Base-by-base conservation (phyloP, 768 basidiomycete genomes). In the Phallus indusiatus region DNA sequence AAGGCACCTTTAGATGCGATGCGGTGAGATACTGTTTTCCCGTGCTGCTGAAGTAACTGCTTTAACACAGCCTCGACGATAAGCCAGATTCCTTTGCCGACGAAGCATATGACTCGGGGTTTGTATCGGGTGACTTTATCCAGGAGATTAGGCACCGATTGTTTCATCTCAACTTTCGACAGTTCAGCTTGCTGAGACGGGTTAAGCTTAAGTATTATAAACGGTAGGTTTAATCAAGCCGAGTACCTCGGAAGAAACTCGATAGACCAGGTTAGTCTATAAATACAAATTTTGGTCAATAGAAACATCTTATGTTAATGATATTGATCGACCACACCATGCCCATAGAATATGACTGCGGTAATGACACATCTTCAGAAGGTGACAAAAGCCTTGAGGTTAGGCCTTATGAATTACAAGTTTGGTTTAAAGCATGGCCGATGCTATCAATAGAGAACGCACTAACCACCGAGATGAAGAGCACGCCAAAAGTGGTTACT, bases 401-500 rank as follows among this genome's bases (percentile, higher is more conserved):
- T 37, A 90, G 72, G 4, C 83, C 87, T 87, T 35, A 18, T 10
- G 21, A 16, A 12, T n/a, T 42, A 4, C n/a, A 20, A 56, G 1
- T 47, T 47, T 47, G 6, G 22, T 14, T 28, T 4, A 35, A 22
- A 28, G 7, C 28, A 28, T 28, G 28, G 28, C 28, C 28, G 28
- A 7, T 28, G 2, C 36, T 42, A 16, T 8, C 54, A 47, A 28
- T 16, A 57, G 33, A 42, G 42, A 28, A 17, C 6, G 12, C 22
- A 63, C 67, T 34, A 63, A 82, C 89, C 85, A 49, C 87, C 83
- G 47, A 75, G 74, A 63, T 86, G 75, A 0, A 94, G 74, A 60
- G 86, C 87, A 48, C 71, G 73, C 86, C 87, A 92, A 69, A 92
- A 92, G 62, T 90, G 88, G 65, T 94, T 93, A 1, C 83, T 84